Base-by-base conservation (phyloP, 2,329 filamentous ascomycete genomes). In the Aplosporella prunicola region DNA sequence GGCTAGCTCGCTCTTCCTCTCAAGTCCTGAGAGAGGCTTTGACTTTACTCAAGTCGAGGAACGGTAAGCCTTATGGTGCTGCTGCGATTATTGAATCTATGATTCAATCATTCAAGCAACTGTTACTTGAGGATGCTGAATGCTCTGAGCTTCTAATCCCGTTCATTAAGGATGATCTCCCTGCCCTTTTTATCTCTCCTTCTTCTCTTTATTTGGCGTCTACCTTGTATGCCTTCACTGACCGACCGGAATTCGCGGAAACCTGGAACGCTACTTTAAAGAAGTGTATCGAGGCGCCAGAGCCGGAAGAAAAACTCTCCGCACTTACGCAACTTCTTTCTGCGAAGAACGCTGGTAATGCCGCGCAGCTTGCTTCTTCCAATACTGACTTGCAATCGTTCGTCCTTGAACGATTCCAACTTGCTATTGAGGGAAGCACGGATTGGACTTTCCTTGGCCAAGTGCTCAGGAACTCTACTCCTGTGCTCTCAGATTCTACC, bases 41-140 rank as follows among this genome's bases (percentile, higher is more conserved):
- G 9, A 51, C 66, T 22, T 54, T 72, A 0, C 50, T 79, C 8
- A 62, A 61, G 25, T 61, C 60, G 20, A 61, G 76, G 22, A 74
- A 78, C 46, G 78, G 78, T 9, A 80, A 80, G 49, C 76, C 77
- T 2, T 82, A 78, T 50, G 74, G 74, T n/a, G 75, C 76, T 32
- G 73, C 76, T 14, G 71, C 66, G 7, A 63, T 72, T 4, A 51
- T 80, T n/a, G 67, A 75, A 41, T 62, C 68, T 41, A 61, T 73
- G 13, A 48, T 77, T 17, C 58, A 61, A 17, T 60, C 59, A 9
- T 60, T 65, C 32, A 62, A 63, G 2, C 44, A 54, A 15, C 45
- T 68, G 3, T 47, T 72, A 2, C 45, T 63, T 23, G 47, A 50
- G 2, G 62, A 65, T 9, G 44, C 56, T 10, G 52, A 58, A n/a